Evolutionary conservation across 2,329 filamentous ascomycete genomes (phyloP).

Genomic region (Pseudogymnoascus sp.): DNA sequence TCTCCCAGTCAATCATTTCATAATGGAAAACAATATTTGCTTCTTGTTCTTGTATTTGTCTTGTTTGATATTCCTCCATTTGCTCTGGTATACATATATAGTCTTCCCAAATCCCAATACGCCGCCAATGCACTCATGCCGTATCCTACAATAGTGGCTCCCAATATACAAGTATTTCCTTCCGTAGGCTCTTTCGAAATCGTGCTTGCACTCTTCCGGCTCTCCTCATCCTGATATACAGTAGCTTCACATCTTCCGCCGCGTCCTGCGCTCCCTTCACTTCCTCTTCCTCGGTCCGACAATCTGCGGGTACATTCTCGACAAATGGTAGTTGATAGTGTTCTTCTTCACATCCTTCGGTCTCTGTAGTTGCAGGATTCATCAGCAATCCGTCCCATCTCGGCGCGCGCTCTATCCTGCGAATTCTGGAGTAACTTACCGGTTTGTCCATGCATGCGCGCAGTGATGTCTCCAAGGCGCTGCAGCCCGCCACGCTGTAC

Average conservation of each 20-base stretch:
- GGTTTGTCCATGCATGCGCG: conserved; percentile 74
- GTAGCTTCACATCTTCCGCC: background rate
- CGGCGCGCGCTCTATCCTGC: background rate
- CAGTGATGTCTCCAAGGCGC: conserved; percentile 50
- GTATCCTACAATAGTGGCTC: conserved; percentile 6
- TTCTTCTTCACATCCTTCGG: conserved; percentile 54
- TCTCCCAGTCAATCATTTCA: background rate
- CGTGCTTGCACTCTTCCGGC: background rate
- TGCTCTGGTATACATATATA: conserved; percentile 5
- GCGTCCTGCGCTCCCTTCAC: conserved; percentile 23
- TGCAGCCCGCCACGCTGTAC: conserved; percentile 53
- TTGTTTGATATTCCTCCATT: background rate
- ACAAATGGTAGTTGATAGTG: conserved; percentile 86
- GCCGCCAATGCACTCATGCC: conserved; percentile 1
- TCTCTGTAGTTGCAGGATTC: conserved; percentile 37
- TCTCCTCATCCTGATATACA: conserved; percentile 2
- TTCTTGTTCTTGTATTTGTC: background rate
- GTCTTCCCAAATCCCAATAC: conserved; percentile 7
- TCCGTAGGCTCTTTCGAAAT: background rate
- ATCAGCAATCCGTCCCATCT: conserved; percentile 10
- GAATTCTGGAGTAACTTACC: conserved; percentile 39
- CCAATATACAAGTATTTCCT: background rate
- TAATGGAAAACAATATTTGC: background rate
- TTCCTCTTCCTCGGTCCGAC: conserved; percentile 62
- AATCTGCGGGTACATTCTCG: conserved; percentile 67